These are phyloP conservation scores for Solanum chacoense DNA, from an alignment of 305 asterid genomes.

Conservation along the genomic window DNA sequence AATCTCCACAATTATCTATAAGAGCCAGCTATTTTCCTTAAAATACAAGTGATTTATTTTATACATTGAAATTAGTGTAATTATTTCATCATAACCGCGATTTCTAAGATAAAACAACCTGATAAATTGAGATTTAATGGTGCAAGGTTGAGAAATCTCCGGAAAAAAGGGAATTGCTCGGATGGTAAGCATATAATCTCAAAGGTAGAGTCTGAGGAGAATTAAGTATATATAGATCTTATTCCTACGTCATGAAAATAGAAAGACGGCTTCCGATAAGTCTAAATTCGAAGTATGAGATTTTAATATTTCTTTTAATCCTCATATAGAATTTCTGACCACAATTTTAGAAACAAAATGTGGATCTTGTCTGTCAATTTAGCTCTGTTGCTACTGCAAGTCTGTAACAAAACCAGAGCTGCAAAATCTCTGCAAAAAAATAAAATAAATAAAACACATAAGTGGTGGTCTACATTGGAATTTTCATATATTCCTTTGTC, in stretches of 20 bases:
- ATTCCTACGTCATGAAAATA: neutral
- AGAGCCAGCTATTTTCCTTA: neutral
- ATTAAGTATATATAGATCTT: neutral
- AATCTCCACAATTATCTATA: neutral
- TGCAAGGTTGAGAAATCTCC: neutral
- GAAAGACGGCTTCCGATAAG: neutral
- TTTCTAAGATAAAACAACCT: neutral
- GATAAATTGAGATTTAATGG: neutral
- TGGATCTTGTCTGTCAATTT: neutral
- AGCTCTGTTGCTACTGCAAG: neutral
- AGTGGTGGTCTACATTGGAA: neutral
- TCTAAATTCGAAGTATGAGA: neutral
- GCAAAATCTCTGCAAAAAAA: neutral
- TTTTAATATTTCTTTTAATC: neutral
- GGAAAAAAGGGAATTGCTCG: rapidly evolving
- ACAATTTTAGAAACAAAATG: neutral
- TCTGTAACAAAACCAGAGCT: neutral
- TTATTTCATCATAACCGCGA: neutral
- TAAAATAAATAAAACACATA: neutral
- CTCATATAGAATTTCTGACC: neutral
- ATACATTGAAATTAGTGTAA: neutral
- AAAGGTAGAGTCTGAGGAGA: neutral
- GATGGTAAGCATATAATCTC: neutral
- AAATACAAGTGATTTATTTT: neutral
- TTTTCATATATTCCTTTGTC: neutral